Base-by-base conservation (phyloP, 148 eudicot species). In the Amaranthus palmeri region DNA sequence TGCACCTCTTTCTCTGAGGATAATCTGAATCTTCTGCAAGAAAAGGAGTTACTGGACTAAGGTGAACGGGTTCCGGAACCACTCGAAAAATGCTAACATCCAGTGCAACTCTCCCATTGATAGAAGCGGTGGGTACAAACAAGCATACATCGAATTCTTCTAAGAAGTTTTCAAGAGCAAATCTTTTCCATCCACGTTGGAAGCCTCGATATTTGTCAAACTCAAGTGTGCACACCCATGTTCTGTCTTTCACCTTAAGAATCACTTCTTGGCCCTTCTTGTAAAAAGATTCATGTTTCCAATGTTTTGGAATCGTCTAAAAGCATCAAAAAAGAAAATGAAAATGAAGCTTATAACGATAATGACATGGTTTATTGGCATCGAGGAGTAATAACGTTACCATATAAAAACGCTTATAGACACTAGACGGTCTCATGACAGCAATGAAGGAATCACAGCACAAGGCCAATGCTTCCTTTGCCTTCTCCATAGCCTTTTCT, bases 1-100 rank as follows among this genome's bases (percentile, higher is more conserved):
- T 42, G 12, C 14, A 15, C 66, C 66, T 62, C 17, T 42, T 62
- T 41, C n/a, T 62, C 17, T 3, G 10, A 43, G 66, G 48, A 62
- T 42, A 13, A 62, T 62, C 66, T 43, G 18, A 44, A 3, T 44
- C 67, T 49, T 72, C 50, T 49, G 40, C 46, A 40, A 15, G 8
- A 11, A 48, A 48, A 17, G 11, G 15, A 40, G 65, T 46, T 13
- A 74, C 42, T 10, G 36, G 46, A 43, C 15, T 66, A 8, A 71
- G 65, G 4, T 51, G 70, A 65, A 49, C 69, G 46, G 74, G 73
- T 67, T 81, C 79, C 13, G 74, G 67, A 42, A 76, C 83, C 14
- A 80, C 87, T 62, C 85, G 80, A 67, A 84, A 86, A 54, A 86
- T 77, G 68, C 72, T 78, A 40, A 86, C 86, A 15, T 86, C 72